Evolutionary conservation across 768 basidiomycete species (phyloP).

Genomic region (Suillus sp.): DNA sequence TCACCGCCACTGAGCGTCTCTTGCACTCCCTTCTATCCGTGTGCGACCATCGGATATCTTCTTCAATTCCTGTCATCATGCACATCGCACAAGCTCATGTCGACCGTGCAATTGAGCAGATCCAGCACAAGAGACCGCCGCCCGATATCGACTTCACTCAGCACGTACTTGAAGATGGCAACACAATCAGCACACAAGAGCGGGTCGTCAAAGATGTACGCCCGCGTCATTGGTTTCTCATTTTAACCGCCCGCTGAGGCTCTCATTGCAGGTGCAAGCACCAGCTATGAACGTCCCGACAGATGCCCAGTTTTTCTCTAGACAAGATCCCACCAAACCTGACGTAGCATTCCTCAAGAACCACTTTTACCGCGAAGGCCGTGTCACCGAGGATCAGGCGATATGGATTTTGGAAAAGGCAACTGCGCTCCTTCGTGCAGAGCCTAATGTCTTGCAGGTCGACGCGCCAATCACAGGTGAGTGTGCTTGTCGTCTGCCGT

Average conservation of each 20-base stretch:
- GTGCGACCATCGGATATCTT: conserved; percentile 9
- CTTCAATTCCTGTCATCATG: conserved; percentile 24
- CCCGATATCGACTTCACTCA: conserved; percentile 87
- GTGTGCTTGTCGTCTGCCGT: conserved; percentile 6
- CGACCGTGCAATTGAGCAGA: conserved; percentile 38
- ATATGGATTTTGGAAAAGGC: conserved; percentile 89
- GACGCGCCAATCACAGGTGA: conserved; percentile 97
- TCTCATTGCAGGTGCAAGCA: conserved; percentile 80
- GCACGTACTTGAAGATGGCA: conserved; percentile 91
- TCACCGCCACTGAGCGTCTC: conserved; percentile 15
- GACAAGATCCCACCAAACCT: conserved; percentile 83
- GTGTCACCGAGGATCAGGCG: conserved; percentile 93
- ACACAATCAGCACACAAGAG: conserved; percentile 88
- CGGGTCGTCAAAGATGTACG: conserved; percentile 94
- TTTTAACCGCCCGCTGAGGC: conserved; percentile 10
- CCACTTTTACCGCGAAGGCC: conserved; percentile 96
- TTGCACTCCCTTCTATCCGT: conserved; percentile 11
- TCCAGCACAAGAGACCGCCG: conserved; percentile 46
- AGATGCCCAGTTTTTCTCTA: conserved; percentile 90
- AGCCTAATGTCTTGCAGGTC: conserved; percentile 90
- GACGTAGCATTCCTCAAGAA: conserved; percentile 97
- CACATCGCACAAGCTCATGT: conserved; percentile 39
- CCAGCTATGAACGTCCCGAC: conserved; percentile 94
- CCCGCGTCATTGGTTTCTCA: conserved; percentile 16
- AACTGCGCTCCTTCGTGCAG: conserved; percentile 78